Conservation (phyloP, 495 filamentous ascomycete species). For the Pseudotulostoma volvatum region DNA sequence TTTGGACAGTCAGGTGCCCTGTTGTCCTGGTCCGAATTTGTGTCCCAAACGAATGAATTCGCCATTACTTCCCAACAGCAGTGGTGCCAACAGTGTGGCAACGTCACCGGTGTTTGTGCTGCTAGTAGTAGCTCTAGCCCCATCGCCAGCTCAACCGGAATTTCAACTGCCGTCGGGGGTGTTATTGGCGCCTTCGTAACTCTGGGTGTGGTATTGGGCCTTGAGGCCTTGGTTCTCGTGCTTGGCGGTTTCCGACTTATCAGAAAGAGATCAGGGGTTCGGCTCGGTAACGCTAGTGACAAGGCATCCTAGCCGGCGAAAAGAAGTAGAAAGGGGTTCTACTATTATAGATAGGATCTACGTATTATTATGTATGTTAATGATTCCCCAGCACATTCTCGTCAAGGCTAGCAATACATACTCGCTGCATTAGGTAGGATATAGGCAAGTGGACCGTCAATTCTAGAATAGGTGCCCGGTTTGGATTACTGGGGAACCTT, state of each 20-base stretch:
- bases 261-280: no score
- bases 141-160: slow-evolving; percentile 9
- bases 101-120: slow-evolving; percentile 23
- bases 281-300: no score
- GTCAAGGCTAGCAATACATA: no score
- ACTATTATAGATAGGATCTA: no score
- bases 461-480: no score
- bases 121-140: slow-evolving; percentile 6
- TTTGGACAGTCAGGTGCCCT: slow-evolving; percentile 21
- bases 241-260: slow-evolving; percentile 26
- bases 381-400: no score
- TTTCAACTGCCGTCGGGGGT: slow-evolving; percentile 31
- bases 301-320: no score
- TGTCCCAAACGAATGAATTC: slow-evolving; percentile 21
- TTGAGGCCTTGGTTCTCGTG: slow-evolving; percentile 31
- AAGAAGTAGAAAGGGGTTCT: no score
- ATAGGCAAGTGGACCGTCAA: no score
- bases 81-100: slow-evolving; percentile 34
- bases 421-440: no score
- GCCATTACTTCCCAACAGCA: slow-evolving; percentile 21
- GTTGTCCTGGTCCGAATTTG: slow-evolving; percentile 31
- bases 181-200: slow-evolving; percentile 50
- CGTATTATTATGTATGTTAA: no score
- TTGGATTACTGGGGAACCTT: no score
- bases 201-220: slow-evolving; percentile 34